Evolutionary conservation across 129 eudicot genomes (phyloP), one percentile per base, ranked within the genome.

Genomic region (Chrysanthemum makinoi): DNA sequence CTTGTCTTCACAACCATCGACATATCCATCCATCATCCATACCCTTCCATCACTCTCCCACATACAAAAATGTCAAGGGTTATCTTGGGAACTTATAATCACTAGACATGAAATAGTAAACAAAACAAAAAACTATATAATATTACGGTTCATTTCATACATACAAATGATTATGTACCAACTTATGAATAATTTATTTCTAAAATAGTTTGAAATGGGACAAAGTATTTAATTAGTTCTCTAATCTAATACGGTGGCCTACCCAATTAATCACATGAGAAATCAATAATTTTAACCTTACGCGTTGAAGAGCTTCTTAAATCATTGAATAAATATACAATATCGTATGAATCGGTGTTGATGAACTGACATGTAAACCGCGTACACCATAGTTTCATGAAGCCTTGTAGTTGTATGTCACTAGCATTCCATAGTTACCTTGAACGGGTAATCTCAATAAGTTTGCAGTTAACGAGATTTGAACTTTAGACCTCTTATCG

Each of bases 51-150:
- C 56, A 71, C 75, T 14, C 67, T 24, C 44, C 68, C 50, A 57
- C 60, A 61, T 15, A 24, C 33, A 46, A 14, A 60, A 72, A 72
- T 54, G 51, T 62, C 69, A 72, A 61, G 30, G 77, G 61, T 72
- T 61, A 72, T 62, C 62, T 49, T 62, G 77, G 77, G 62, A 73
- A 73, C 77, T 49, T 73, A 19, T 50, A 48, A 73, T 62, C 77
- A 17, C 68, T 51, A 35, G 28, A 39, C 62, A 28, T 17, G 46
- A 59, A 72, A 26, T 47, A 49, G 19, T 62, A 73, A 49, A 62
- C 28, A 28, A 4, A 7, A 44, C 7, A 7, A 53, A 53, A 5
- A 3, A 53, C 3, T 10, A 17, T 0, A 54, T 6, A 12, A 35
- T 22, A 22, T 33, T 73, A 46, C 30, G 52, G 67, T 73, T 73